These are phyloP conservation scores for Xanthoceras sorbifolium DNA, from an alignment of 345 rosid species.

Conservation along the genomic window DNA sequence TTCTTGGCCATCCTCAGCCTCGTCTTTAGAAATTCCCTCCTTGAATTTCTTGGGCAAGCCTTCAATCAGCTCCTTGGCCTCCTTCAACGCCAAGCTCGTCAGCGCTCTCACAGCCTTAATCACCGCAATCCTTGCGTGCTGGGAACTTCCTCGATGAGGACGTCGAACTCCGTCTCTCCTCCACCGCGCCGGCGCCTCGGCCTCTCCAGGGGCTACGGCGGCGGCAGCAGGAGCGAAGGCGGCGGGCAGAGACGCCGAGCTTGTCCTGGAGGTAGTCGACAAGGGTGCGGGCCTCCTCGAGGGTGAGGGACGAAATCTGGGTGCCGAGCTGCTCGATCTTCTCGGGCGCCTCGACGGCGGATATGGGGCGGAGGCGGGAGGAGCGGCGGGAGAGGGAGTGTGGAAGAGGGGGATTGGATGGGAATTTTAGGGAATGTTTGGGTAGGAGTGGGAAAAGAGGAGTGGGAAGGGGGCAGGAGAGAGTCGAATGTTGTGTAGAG, in stretches of 20 bases:
- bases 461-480: conserved; percentile 32
- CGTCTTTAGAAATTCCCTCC: conserved; percentile 72
- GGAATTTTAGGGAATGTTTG: conserved; percentile 38
- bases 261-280: conserved; percentile 83
- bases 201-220: conserved; percentile 40
- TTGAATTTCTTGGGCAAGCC: conserved; percentile 90
- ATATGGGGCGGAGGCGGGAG: conserved; percentile 49
- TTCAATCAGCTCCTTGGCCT: conserved; percentile 83
- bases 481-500: conserved; percentile 35
- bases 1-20: conserved; percentile 90
- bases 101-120: conserved; percentile 77
- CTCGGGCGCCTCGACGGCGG: conserved; percentile 68
- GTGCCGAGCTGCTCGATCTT: conserved; percentile 65
- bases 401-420: conserved; percentile 35
- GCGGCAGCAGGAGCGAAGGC: conserved; percentile 64
- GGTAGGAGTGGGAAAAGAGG: conserved; percentile 21
- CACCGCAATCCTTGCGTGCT: conserved; percentile 70
- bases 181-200: conserved; percentile 41
- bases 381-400: conserved; percentile 39
- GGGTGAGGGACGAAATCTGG: conserved; percentile 63
- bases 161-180: conserved; percentile 87
- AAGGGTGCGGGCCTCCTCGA: conserved; percentile 68
- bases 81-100: conserved; percentile 84
- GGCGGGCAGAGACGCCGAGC: conserved; percentile 74
- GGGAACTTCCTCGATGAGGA: conserved; percentile 76